Evolutionary conservation across 2,329 filamentous ascomycete genomes (phyloP).

Genomic region (Diaporthe ampelina): DNA sequence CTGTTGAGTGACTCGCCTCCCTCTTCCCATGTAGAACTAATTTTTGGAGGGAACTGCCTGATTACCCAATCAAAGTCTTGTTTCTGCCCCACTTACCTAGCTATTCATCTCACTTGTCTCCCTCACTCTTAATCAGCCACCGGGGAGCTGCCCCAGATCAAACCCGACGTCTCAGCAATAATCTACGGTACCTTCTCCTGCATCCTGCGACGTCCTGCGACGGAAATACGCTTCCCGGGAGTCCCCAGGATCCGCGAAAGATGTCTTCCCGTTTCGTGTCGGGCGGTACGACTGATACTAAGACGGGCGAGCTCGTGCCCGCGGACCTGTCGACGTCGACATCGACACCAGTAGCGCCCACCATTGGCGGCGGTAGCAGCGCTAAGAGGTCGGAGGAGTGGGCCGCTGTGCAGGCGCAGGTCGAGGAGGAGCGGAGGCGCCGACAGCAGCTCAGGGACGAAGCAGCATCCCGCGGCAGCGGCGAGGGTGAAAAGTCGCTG

Average conservation of each 20-base stretch:
- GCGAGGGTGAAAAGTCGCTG: constrained; percentile 68
- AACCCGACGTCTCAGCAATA: neutral
- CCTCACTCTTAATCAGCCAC: neutral
- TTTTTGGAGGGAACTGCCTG: neutral
- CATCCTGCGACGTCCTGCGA: too few species aligned
- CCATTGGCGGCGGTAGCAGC: constrained; percentile 41
- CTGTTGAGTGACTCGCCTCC: neutral
- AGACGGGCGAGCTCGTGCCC: constrained; percentile 48
- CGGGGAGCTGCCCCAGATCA: too few species aligned
- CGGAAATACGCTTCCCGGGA: neutral
- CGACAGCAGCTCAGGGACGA: constrained; percentile 58
- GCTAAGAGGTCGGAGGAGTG: constrained; percentile 63
- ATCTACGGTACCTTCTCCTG: neutral
- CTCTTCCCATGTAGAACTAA: neutral
- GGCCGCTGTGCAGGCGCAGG: constrained; percentile 74
- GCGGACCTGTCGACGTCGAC: constrained; percentile 17
- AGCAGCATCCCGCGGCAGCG: constrained; percentile 50
- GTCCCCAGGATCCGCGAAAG: neutral
- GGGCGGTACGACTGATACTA: constrained; percentile 63
- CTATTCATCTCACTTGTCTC: neutral
- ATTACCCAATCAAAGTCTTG: neutral
- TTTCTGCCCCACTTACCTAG: neutral
- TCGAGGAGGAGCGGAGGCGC: constrained; percentile 71
- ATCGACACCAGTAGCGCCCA: neutral
- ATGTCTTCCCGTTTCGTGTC: constrained; percentile 72